Evolutionary conservation across 225 moss, liverwort and hornwort genomes (phyloP), one percentile per base, ranked within the genome.

Genomic region (Polytrichum formosum): DNA sequence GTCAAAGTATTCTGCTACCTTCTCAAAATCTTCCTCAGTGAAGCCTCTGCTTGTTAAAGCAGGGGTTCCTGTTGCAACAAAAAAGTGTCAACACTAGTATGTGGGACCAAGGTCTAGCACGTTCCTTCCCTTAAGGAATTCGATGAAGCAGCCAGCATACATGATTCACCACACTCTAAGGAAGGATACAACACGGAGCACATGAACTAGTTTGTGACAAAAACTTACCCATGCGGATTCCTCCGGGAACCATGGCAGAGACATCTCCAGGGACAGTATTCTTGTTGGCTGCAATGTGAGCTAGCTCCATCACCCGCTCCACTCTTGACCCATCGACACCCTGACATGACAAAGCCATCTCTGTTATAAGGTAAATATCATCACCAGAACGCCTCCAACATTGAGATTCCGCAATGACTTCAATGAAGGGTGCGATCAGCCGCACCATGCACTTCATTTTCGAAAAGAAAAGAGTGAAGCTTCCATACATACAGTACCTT

Each of bases 301-400:
- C 79, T 56, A 97, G 87, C 83, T 97, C 96, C 96, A 93, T 65
- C 59, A 97, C 92, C 70, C 90, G 87, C 76, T 97, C 96, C 54
- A 97, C 96, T 78, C 96, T 89, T n/a, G 96, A 97, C 73, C 96
- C 96, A 81, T 97, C 96, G 18, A 97, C 87, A 31, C 96, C 96
- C 96, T 94, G 82, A 18, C 35, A 78, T 6, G 37, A 16, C 68
- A 69, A 29, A 62, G 8, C 33, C 53, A 29, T 46, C 46, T 46
- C 29, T 26, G 2, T 63, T 46, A 46, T 46, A 4, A 2, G 46
- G 46, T 46, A 46, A 2, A 46, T 46, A 46, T 46, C 13, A 46
- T 46, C 16, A 46, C 13, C 46, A 13, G 46, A 46, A 46, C 3
- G 46, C 46, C 16, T 10, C 46, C 46, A 46, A 46, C 16, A 46